These are phyloP conservation scores for Fomitopsis schrenkii DNA, from an alignment of 1,284 basidiomycete genomes.

Conservation along the genomic window DNA sequence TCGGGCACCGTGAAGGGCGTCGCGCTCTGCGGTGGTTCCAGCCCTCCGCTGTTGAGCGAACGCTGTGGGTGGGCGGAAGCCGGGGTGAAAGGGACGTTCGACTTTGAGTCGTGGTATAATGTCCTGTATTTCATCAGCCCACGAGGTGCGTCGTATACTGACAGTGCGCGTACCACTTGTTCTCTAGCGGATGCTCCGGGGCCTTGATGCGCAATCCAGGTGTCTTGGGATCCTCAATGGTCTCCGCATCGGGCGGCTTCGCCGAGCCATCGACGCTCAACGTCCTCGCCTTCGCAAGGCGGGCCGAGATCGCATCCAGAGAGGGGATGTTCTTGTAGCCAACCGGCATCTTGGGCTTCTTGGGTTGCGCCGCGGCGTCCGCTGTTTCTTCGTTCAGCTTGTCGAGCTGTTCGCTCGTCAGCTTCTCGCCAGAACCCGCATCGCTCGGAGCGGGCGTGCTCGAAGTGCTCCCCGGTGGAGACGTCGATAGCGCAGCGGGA, in stretches of 20 bases:
- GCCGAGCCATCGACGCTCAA: conserved; percentile 69
- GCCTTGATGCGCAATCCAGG: conserved; percentile 69
- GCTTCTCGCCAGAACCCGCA: conserved; percentile 39
- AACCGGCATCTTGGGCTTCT: conserved; percentile 49
- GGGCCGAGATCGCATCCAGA: conserved; percentile 76
- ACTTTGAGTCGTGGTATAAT: conserved; percentile 84
- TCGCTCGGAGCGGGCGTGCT: conserved; percentile 26
- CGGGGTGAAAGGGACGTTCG: conserved; percentile 58
- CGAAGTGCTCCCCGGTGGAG: conserved; percentile 40
- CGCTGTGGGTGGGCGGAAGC: conserved; percentile 26
- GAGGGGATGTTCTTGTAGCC: conserved; percentile 86
- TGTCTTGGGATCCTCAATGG: conserved; percentile 76
- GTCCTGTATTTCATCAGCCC: conserved; percentile 49
- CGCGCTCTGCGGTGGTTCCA: conserved; percentile 26
- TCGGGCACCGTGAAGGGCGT: conserved; percentile 46
- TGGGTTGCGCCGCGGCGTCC: conserved; percentile 13
- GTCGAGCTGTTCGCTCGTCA: conserved; percentile 40
- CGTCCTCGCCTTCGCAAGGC: conserved; percentile 61
- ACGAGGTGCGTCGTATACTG: not conserved
- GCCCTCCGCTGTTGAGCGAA: conserved; percentile 9
- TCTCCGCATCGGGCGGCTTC: conserved; percentile 69
- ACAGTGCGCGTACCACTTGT: conserved; percentile 55
- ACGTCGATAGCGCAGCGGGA: conserved; percentile 38
- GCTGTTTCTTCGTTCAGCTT: conserved; percentile 21
- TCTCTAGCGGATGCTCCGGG: conserved; percentile 81